Evolutionary conservation across 1,284 basidiomycete species (phyloP).

Genomic region (Sanghuangporus baumii): DNA sequence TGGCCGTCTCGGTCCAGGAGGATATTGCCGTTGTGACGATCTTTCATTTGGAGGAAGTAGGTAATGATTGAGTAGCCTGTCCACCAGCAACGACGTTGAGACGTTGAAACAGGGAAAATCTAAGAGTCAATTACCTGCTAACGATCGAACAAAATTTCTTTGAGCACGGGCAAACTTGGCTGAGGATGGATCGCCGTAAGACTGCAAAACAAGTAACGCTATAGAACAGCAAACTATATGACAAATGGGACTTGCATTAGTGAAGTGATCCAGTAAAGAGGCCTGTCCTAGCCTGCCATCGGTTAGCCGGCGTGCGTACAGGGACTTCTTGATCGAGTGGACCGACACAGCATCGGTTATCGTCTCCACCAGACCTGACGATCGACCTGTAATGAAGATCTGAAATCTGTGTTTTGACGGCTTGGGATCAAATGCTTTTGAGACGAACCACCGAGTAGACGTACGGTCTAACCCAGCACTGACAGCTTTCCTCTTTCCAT

Average conservation of each 20-base stretch:
- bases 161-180: constrained; percentile 83
- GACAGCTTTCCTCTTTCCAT: constrained; percentile 89
- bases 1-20: constrained; percentile 94
- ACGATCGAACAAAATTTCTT: constrained; percentile 89
- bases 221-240: background rate
- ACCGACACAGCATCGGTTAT: constrained; percentile 97
- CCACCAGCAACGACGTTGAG: background rate
- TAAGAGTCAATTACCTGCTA: constrained; percentile 58
- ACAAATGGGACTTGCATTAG: constrained; percentile 48
- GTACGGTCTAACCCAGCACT: constrained; percentile 91
- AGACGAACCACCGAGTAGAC: constrained; percentile 26
- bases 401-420: constrained; percentile 37
- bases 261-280: constrained; percentile 86
- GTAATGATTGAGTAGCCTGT: constrained; percentile 91
- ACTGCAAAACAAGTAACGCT: constrained; percentile 38
- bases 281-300: constrained; percentile 80
- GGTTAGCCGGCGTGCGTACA: constrained; percentile 85
- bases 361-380: constrained; percentile 90
- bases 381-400: constrained; percentile 91
- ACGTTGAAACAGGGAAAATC: background rate
- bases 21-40: constrained; percentile 98
- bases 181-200: constrained; percentile 85
- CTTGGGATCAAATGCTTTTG: background rate
- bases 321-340: constrained; percentile 98
- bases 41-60: constrained; percentile 96